Evolutionary conservation across 805 yeast species (phyloP).

Genomic region (Henningerozyma blattae): DNA sequence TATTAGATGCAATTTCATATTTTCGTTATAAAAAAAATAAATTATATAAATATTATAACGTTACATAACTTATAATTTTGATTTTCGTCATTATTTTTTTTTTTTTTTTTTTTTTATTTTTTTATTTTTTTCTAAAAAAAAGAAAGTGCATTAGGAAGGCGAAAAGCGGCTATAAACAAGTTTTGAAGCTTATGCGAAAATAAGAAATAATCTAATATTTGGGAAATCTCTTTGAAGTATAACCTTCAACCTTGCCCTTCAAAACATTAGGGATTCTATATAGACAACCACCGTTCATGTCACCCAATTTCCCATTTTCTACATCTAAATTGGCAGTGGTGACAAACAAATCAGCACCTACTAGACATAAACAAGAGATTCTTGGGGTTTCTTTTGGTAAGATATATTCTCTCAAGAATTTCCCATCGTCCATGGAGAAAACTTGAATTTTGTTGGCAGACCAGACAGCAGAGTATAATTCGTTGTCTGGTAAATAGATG

Average conservation of each 20-base stretch:
- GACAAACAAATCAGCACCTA: conserved; percentile 50
- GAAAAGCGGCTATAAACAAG: too few relatives aligned
- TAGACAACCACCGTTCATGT: conserved; percentile 50
- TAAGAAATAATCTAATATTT: too few relatives aligned
- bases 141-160: too few relatives aligned
- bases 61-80: too few relatives aligned
- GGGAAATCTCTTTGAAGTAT: neutral
- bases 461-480: conserved; percentile 59
- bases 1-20: too few relatives aligned
- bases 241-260: neutral
- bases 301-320: conserved; percentile 27
- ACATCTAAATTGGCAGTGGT: conserved; percentile 44
- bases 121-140: too few relatives aligned
- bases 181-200: too few relatives aligned
- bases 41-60: too few relatives aligned
- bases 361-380: conserved; percentile 64
- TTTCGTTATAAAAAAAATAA: too few relatives aligned
- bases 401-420: conserved; percentile 35
- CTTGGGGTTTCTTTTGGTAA: conserved; percentile 49
- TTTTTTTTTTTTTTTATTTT: too few relatives aligned
- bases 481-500: conserved; percentile 37
- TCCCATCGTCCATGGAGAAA: conserved; percentile 34
- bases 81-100: too few relatives aligned
- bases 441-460: conserved; percentile 45
- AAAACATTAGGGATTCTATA: conserved; percentile 28